Evolutionary conservation across 2,329 filamentous ascomycete genomes (phyloP), one percentile per base, ranked within the genome.

Genomic region (Intubia oerlemansii): DNA sequence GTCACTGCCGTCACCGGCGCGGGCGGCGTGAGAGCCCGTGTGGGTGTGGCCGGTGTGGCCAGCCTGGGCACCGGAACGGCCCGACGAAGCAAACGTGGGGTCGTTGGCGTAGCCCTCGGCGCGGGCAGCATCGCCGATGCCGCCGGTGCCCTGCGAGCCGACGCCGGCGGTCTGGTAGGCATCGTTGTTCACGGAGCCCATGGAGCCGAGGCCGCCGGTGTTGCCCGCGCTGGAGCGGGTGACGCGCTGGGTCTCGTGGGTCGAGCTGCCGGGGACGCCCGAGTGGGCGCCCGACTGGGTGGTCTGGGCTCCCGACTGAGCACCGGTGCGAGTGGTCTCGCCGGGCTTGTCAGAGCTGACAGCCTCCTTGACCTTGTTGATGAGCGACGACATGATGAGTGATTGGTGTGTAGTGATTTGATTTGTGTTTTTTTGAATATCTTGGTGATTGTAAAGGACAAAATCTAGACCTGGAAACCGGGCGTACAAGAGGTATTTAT

Each of bases 321-420:
- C n/a, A n/a, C n/a, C n/a, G n/a, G n/a, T n/a, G n/a, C n/a, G n/a
- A n/a, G n/a, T n/a, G n/a, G n/a, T n/a, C n/a, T n/a, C 43, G 28
- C 41, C 13, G 6, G 29, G 13, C 28, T 29, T 28, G 24, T 36
- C 39, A 35, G 52, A 48, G 41, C 51, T 43, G 33, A 66, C 45
- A 36, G 52, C 59, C 4, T 66, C 60, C 57, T 67, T 67, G 46
- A 66, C 56, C 50, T 67, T 67, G 54, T 67, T 59, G 43, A 66
- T 47, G 42, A 68, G 50, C 39, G 49, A 48, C 47, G 63, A 64
- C 63, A 67, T 68, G 43, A 36, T 65, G 52, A 27, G 7, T 15
- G 25, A 10, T 34, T 24, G 25, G 28, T 24, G 27, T n/a, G n/a
- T n/a, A 9, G 17, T 16, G 22, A 5, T 12, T n/a, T 24, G 17